Evolutionary conservation across 1,284 basidiomycete species (phyloP), one percentile per base, ranked within the genome.

Genomic region (Ganoderma meredithae): DNA sequence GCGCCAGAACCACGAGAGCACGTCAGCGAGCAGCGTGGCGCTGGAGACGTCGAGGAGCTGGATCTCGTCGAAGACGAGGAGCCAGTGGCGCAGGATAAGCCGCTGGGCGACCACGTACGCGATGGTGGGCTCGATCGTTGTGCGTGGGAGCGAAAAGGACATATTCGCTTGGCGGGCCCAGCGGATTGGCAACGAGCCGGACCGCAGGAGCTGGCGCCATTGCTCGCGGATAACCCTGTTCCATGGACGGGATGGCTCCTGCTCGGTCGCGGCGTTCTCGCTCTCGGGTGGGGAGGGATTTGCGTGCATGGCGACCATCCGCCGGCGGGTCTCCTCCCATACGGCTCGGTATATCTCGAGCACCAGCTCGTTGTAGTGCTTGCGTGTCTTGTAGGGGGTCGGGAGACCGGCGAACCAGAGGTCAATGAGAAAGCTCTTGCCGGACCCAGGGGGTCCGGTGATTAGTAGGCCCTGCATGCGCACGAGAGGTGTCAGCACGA

Each of bases 371-470:
- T 86, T 88, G 78, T 92, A 92, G 77, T 92, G 90, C 63, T 88
- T 87, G 22, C 90, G 83, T 2, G 84, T 81, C 77, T 93, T 92
- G 79, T 85, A 84, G 1, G 81, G 82, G 0, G 88, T 88, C 0
- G 88, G 88, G 0, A 92, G 74, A 7, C 85, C 81, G 44, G 86
- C 81, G 76, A 86, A 90, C 83, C 91, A 91, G 33, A 92, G 81
- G 73, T 92, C 87, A 63, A 92, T 84, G 17, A 93, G 79, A 71
- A 93, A 85, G 53, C 86, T 88, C 77, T 95, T 95, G 52, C 93
- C 93, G 1, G 88, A 91, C 17, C 93, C 92, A 0, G 94, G 92
- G 17, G 93, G 90, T 6, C 93, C 92, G 67, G 91, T 89, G 12
- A 95, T 80, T 3, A 95, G 83, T 70, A 94, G 87, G 17, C 92